phyloP scores from a whole-genome alignment of 495 filamentous ascomycete species.

The Parathielavia appendiculata region DNA sequence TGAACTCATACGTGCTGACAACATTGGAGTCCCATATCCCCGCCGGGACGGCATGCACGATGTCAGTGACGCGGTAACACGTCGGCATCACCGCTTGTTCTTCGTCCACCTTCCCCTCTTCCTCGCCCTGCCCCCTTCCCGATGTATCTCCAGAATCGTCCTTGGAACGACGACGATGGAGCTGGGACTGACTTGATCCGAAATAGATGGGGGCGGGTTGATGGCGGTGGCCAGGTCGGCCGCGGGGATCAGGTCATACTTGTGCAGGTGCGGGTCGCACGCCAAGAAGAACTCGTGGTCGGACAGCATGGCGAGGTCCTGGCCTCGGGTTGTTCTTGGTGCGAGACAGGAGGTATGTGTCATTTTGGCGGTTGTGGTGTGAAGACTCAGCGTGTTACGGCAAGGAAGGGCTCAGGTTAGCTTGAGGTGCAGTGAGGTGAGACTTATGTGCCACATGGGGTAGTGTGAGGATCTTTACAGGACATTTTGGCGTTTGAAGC shows the following conservation, averaged over 20 bases:
- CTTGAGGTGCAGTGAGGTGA: no score
- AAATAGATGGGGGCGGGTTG: conserved; percentile 20
- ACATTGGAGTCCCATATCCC: conserved; percentile 45
- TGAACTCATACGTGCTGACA: conserved; percentile 44
- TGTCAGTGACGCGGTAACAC: conserved; percentile 33
- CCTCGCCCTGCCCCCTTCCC: not conserved
- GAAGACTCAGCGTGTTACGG: conserved; percentile 31
- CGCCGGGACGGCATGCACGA: conserved; percentile 38
- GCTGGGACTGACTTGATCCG: conserved; percentile 20
- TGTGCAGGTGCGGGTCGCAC: conserved; percentile 42
- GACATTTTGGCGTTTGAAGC: conserved; percentile 20
- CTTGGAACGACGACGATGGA: not conserved
- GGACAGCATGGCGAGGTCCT: conserved; percentile 58
- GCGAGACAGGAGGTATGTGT: conserved; percentile 58
- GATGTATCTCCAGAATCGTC: not conserved
- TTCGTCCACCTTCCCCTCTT: not conserved
- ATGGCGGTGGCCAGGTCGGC: not conserved
- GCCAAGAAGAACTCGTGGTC: conserved; percentile 47
- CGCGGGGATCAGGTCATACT: conserved; percentile 28
- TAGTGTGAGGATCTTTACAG: conserved; percentile 19
- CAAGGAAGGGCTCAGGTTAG: not conserved
- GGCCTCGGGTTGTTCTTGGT: conserved; percentile 46
- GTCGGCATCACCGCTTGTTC: not conserved
- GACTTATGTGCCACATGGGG: not conserved
- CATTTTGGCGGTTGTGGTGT: conserved; percentile 39